These are phyloP conservation scores for Stagonosporopsis tanaceti DNA, from an alignment of 2,329 filamentous ascomycete genomes.

Conservation along the genomic window DNA sequence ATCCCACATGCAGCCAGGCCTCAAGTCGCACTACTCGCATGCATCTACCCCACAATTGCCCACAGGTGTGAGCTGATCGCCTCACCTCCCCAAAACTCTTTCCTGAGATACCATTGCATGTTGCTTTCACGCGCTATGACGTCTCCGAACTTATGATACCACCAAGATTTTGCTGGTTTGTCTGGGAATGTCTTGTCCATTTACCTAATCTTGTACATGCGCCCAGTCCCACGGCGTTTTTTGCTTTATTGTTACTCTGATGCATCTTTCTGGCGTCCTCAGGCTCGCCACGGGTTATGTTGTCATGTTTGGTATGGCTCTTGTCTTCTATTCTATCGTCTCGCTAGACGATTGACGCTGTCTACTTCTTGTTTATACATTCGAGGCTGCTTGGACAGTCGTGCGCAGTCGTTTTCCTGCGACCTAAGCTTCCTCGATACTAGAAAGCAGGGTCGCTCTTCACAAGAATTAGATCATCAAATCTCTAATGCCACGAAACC, in stretches of 20 bases:
- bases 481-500: background rate
- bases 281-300: constrained; percentile 10
- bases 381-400: constrained; percentile 7
- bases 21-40: constrained; percentile 35
- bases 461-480: constrained; percentile 13
- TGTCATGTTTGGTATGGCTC: constrained; percentile 14
- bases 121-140: constrained; percentile 34
- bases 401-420: constrained; percentile 1
- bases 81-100: constrained; percentile 1
- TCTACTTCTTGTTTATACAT: constrained; percentile 20
- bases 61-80: constrained; percentile 27
- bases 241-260: constrained; percentile 1
- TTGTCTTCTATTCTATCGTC: background rate
- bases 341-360: background rate
- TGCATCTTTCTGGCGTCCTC: constrained; percentile 14
- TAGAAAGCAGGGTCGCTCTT: constrained; percentile 2
- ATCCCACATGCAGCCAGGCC: constrained; percentile 29
- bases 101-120: constrained; percentile 16
- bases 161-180: constrained; percentile 35
- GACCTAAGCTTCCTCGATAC: background rate
- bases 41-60: constrained; percentile 32
- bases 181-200: constrained; percentile 36
- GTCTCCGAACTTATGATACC: constrained; percentile 44
- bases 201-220: constrained; percentile 38
- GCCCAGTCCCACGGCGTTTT: constrained; percentile 11